Conservation (phyloP, 192 early-diverging fungal species). For the Coemansia sp. region DNA sequence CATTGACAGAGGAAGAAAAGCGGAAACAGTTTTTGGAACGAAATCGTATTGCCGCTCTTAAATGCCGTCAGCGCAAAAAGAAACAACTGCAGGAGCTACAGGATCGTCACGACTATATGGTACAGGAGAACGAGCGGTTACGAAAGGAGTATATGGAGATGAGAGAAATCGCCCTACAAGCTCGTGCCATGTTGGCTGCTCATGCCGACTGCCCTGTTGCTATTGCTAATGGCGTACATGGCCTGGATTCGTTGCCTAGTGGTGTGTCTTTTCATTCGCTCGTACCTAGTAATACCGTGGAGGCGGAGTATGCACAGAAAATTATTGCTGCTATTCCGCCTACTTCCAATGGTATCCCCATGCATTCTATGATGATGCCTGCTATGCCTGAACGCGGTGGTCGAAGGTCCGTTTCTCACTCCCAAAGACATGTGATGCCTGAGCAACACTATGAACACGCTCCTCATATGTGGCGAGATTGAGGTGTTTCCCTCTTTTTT, state of each 20-base stretch:
- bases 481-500: not conserved
- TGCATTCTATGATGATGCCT: constrained; percentile 10
- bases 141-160: constrained; percentile 49
- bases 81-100: constrained; percentile 86
- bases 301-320: constrained; percentile 39
- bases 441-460: not conserved
- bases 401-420: not conserved
- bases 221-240: constrained; percentile 68
- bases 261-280: constrained; percentile 35
- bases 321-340: constrained; percentile 53
- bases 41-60: constrained; percentile 86
- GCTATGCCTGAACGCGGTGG: not conserved
- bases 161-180: constrained; percentile 74
- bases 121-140: constrained; percentile 49
- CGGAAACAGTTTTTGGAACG: constrained; percentile 85
- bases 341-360: constrained; percentile 32
- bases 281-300: constrained; percentile 13
- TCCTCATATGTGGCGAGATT: not conserved
- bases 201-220: constrained; percentile 80
- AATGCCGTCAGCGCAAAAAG: constrained; percentile 94
- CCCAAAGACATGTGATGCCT: not conserved
- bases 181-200: constrained; percentile 76
- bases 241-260: constrained; percentile 48
- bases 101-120: constrained; percentile 47
- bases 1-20: constrained; percentile 66